These are phyloP conservation scores for Xerocomellus dryophilus DNA, from an alignment of 768 basidiomycete species.

Conservation along the genomic window DNA sequence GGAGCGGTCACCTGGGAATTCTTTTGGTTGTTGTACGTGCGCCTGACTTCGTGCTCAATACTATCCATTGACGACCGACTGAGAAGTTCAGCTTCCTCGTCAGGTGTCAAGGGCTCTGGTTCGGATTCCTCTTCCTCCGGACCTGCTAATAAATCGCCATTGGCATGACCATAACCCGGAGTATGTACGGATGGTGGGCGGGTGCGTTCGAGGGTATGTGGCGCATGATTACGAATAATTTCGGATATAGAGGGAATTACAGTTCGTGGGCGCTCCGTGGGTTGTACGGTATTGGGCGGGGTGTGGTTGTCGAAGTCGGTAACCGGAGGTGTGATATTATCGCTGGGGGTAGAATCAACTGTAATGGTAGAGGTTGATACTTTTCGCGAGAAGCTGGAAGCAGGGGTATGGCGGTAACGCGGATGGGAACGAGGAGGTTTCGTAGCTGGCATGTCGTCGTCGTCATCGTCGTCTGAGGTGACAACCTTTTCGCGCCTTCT, in stretches of 20 bases:
- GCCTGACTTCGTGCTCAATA: slow-evolving; percentile 77
- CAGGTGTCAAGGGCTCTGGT: slow-evolving; percentile 47
- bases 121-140: slow-evolving; percentile 52
- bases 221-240: slow-evolving; percentile 78
- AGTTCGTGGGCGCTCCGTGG: slow-evolving; percentile 38
- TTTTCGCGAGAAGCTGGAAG: slow-evolving; percentile 24
- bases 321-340: slow-evolving; percentile 14
- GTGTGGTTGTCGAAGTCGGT: slow-evolving; percentile 12
- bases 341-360: slow-evolving; percentile 17
- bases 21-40: slow-evolving; percentile 61
- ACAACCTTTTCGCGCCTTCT: slow-evolving; percentile 21
- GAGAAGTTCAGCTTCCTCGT: slow-evolving; percentile 62
- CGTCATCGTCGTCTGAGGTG: slow-evolving; percentile 58
- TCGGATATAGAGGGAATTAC: slow-evolving; percentile 82
- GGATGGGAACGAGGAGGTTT: slow-evolving; percentile 18
- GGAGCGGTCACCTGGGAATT: slow-evolving; percentile 31
- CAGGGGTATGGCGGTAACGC: slow-evolving; percentile 21
- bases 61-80: slow-evolving; percentile 88
- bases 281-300: slow-evolving; percentile 16
- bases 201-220: slow-evolving; percentile 50
- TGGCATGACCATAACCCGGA: slow-evolving; percentile 47
- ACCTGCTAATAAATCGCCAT: slow-evolving; percentile 41
- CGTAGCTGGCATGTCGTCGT: slow-evolving; percentile 27
- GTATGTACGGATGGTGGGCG: slow-evolving; percentile 45
- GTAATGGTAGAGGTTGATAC: slow-evolving; percentile 33